Evolutionary conservation across 495 filamentous ascomycete species (phyloP).

Genomic region (Halenospora varia): DNA sequence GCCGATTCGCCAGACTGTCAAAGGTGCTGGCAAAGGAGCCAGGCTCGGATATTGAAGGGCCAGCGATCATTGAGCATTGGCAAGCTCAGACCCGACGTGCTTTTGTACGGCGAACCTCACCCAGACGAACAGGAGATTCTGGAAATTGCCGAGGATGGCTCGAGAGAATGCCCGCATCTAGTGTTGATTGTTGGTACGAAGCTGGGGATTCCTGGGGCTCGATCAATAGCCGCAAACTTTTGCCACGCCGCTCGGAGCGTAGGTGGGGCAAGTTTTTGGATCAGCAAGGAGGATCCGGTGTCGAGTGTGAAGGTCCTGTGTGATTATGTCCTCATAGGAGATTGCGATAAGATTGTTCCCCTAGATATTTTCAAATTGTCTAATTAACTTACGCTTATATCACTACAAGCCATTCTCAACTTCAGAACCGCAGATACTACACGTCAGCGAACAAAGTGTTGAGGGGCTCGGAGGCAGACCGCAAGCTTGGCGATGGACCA

Average conservation of each 20-base stretch:
- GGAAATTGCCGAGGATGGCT: constrained; percentile 13
- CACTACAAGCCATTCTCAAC: constrained; percentile 16
- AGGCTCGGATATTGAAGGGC: constrained; percentile 13
- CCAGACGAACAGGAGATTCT: constrained; percentile 15
- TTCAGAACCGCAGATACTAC: constrained; percentile 8
- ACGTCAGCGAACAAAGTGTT: too few relatives aligned
- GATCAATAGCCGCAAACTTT: constrained; percentile 10
- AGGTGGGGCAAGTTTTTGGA: constrained; percentile 14
- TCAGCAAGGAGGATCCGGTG: constrained; percentile 13
- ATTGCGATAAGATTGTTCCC: constrained; percentile 16
- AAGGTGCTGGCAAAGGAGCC: constrained; percentile 15
- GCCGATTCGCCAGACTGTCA: constrained; percentile 10
- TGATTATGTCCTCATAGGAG: constrained; percentile 16
- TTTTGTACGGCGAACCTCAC: constrained; percentile 19
- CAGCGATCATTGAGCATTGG: constrained; percentile 11
- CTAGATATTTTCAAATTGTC: constrained; percentile 16
- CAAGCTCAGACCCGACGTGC: constrained; percentile 14
- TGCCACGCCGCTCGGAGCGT: constrained; percentile 7
- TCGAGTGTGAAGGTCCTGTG: constrained; percentile 9
- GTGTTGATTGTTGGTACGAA: constrained; percentile 13
- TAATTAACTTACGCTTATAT: constrained; percentile 18
- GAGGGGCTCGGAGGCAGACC: too few relatives aligned
- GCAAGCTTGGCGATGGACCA: too few relatives aligned
- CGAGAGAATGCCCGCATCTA: constrained; percentile 10
- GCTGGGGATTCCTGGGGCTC: constrained; percentile 11